Percentiles rank a stretch among this genome's conserved stretches.
These are phyloP conservation scores for Apiospora marii DNA, from an alignment of 2,329 filamentous ascomycete species.

Conservation along the genomic window DNA sequence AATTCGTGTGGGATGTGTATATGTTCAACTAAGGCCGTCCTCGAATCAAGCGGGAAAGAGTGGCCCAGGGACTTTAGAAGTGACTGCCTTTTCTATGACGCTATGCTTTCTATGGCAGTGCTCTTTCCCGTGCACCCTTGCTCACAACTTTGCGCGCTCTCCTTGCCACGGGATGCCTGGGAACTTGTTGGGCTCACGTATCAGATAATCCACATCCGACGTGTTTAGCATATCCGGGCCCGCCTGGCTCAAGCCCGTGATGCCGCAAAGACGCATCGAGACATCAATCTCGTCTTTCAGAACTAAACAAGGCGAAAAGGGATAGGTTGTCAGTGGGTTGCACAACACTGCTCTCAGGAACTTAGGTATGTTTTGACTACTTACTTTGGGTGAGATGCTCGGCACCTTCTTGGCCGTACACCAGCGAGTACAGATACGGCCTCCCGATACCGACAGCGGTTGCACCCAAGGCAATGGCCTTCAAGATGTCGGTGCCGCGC, in stretches of 20 bases:
- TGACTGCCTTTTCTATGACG: no score
- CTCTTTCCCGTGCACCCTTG: background rate
- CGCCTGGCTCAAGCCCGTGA: slow-evolving; percentile 52
- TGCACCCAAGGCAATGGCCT: slow-evolving; percentile 60
- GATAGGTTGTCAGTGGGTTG: background rate
- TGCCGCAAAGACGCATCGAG: slow-evolving; percentile 55
- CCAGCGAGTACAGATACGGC: slow-evolving; percentile 54
- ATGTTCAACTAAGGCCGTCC: no score
- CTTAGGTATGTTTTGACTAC: slow-evolving; percentile 35
- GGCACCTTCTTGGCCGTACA: slow-evolving; percentile 62
- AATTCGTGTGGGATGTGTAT: no score
- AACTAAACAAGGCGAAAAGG: slow-evolving; percentile 13
- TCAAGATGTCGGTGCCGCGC: slow-evolving; percentile 62
- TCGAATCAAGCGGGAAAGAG: no score
- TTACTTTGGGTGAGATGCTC: slow-evolving; percentile 63
- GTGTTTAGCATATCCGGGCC: slow-evolving; percentile 54
- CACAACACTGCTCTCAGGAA: slow-evolving; percentile 25
- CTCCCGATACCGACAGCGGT: slow-evolving; percentile 62
- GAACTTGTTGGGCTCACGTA: slow-evolving; percentile 39
- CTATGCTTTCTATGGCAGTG: no score
- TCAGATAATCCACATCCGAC: slow-evolving; percentile 57
- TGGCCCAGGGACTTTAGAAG: no score
- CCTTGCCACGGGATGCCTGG: slow-evolving; percentile 14
- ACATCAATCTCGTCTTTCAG: slow-evolving; percentile 52
- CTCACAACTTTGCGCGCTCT: slow-evolving; percentile 24